Conservation (phyloP, 306 rosid genomes). For the Vachellia collinsii region DNA sequence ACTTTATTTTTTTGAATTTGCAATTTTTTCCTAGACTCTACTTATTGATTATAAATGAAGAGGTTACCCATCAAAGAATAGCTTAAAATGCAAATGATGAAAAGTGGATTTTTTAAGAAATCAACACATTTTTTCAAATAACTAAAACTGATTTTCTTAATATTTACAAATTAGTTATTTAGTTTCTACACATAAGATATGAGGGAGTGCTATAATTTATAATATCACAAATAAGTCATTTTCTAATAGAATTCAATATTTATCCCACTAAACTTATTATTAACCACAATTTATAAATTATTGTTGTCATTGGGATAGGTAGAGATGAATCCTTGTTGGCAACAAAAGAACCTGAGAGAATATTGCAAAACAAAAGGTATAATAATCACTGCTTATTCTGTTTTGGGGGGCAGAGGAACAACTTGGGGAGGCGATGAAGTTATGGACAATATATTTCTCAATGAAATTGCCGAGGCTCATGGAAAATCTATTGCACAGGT, state of each 20-base stretch:
- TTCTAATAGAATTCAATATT: neutral
- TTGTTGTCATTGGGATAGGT: conserved; percentile 23
- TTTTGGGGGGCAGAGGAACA: conserved; percentile 44
- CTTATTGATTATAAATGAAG: too few species aligned
- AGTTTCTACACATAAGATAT: too few species aligned
- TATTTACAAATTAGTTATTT: too few species aligned
- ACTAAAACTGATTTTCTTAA: too few species aligned
- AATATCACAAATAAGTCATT: neutral
- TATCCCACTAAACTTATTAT: neutral
- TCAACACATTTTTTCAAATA: too few species aligned
- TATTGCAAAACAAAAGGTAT: conserved; percentile 48
- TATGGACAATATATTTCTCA: conserved; percentile 45
- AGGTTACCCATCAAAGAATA: too few species aligned
- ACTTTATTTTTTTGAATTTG: too few species aligned
- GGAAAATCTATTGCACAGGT: conserved; percentile 48
- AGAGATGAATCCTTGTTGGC: conserved; percentile 49
- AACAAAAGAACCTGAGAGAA: conserved; percentile 42
- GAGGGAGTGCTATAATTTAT: too few species aligned
- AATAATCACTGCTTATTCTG: conserved; percentile 45
- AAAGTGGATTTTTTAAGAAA: too few species aligned
- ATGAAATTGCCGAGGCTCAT: conserved; percentile 46
- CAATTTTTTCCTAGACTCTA: too few species aligned
- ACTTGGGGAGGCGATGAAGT: conserved; percentile 43
- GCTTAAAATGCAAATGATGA: too few species aligned
- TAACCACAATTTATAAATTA: neutral